Evolutionary conservation across 352 stramenopile species (phyloP).

Genomic region (Phytophthora colocasiae): DNA sequence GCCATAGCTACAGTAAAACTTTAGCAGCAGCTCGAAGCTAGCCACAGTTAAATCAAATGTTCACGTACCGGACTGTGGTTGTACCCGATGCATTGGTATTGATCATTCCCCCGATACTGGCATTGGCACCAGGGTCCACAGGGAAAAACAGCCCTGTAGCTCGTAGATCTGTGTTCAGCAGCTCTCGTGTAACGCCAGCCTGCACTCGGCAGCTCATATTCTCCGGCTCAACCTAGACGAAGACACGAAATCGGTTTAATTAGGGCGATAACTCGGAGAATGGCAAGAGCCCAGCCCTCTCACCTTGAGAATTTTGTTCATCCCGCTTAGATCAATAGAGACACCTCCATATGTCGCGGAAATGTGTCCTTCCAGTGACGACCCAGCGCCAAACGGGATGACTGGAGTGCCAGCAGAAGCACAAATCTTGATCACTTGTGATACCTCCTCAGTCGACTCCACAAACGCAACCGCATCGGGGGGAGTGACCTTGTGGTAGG

Average conservation of each 20-base stretch:
- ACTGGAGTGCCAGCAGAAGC: constrained; percentile 81
- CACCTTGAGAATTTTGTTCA: constrained; percentile 75
- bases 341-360: constrained; percentile 87
- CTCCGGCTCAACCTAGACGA: constrained; percentile 23
- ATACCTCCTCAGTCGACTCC: constrained; percentile 87
- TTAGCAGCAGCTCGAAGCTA: not conserved
- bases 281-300: not conserved
- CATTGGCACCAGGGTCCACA: constrained; percentile 97
- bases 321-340: constrained; percentile 89
- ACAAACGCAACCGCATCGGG: constrained; percentile 90
- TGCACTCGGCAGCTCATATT: constrained; percentile 92
- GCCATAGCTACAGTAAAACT: constrained; percentile 70
- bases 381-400: constrained; percentile 94
- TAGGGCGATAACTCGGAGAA: too few species aligned
- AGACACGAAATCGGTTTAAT: not conserved
- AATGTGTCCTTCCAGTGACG: constrained; percentile 96
- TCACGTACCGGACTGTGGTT: constrained; percentile 56
- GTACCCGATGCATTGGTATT: constrained; percentile 88
- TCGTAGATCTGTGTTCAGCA: constrained; percentile 89
- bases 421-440: constrained; percentile 91
- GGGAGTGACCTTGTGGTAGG: constrained; percentile 82
- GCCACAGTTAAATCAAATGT: not conserved
- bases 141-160: constrained; percentile 94
- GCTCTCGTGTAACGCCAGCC: constrained; percentile 92
- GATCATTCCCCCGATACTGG: constrained; percentile 95